Evolutionary conservation across 148 eudicot species (phyloP).

Genomic region (Simmondsia chinensis): DNA sequence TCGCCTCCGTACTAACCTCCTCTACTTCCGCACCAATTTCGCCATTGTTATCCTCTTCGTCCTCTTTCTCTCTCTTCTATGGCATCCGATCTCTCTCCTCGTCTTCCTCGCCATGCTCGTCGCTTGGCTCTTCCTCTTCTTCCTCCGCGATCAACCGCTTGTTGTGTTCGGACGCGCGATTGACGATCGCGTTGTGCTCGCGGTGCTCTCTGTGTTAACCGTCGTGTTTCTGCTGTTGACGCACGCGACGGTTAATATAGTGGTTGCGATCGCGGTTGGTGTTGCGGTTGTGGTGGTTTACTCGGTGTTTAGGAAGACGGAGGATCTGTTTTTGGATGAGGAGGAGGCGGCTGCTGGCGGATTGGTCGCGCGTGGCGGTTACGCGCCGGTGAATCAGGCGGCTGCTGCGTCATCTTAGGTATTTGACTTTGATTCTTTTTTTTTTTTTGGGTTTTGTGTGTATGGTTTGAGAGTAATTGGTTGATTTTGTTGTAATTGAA

Average conservation of each 20-base stretch:
- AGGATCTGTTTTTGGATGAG: conserved; percentile 52
- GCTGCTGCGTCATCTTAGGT: background rate
- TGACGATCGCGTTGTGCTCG: conserved; percentile 37
- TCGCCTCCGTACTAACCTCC: conserved; percentile 42
- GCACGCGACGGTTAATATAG: conserved; percentile 33
- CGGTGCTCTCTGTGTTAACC: conserved; percentile 37
- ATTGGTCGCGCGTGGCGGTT: conserved; percentile 7
- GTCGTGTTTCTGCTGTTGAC: conserved; percentile 40
- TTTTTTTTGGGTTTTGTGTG: background rate
- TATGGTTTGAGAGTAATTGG: too few species aligned
- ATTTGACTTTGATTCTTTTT: background rate
- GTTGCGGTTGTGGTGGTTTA: conserved; percentile 36
- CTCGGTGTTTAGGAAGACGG: conserved; percentile 45
- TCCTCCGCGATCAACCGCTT: conserved; percentile 65
- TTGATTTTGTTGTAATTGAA: too few species aligned
- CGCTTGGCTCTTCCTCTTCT: conserved; percentile 66
- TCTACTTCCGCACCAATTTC: conserved; percentile 69
- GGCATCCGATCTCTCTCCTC: conserved; percentile 81
- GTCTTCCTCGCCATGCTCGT: conserved; percentile 47
- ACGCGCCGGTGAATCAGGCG: background rate
- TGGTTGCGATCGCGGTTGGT: conserved; percentile 29
- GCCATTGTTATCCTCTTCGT: conserved; percentile 34
- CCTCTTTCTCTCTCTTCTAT: conserved; percentile 64
- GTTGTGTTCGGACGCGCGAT: conserved; percentile 27
- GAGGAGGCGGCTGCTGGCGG: conserved; percentile 37